phyloP scores from a whole-genome alignment of 2,329 filamentous ascomycete species.

The Apiospora arundinis region DNA sequence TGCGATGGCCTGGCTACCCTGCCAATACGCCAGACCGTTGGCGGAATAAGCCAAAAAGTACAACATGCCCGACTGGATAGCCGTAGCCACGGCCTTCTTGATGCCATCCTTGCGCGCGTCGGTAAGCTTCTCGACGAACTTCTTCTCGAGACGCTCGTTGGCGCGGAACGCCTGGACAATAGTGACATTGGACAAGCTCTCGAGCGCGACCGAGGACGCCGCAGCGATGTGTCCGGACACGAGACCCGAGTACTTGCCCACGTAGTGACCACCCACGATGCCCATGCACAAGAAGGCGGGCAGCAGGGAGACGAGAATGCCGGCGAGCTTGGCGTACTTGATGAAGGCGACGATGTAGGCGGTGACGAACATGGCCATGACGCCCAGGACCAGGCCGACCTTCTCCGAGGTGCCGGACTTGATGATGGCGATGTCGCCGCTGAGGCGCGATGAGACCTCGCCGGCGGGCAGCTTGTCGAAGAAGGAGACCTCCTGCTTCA shows the following conservation, averaged over 20 bases:
- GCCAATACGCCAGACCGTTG: conserved; percentile 71
- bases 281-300: conserved; percentile 64
- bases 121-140: conserved; percentile 55
- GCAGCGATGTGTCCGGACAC: conserved; percentile 55
- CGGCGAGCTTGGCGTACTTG: conserved; percentile 62
- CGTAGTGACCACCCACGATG: conserved; percentile 56
- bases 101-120: conserved; percentile 54
- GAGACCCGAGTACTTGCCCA: conserved; percentile 50
- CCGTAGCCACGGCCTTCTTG: conserved; percentile 62
- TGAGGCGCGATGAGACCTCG: conserved; percentile 62
- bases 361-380: conserved; percentile 64
- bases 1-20: conserved; percentile 58
- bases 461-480: conserved; percentile 63
- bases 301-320: conserved; percentile 61
- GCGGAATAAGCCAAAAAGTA: conserved; percentile 71
- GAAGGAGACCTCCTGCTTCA: conserved; percentile 62
- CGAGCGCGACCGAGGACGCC: conserved; percentile 62
- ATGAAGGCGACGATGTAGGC: conserved; percentile 68
- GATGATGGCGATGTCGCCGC: conserved; percentile 64
- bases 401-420: conserved; percentile 67
- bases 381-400: conserved; percentile 63
- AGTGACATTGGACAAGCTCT: conserved; percentile 58
- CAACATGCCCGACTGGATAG: conserved; percentile 64
- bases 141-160: conserved; percentile 55
- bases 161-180: conserved; percentile 64